Base-by-base conservation (phyloP, 352 stramenopile species). In the Phytophthora vignae region DNA sequence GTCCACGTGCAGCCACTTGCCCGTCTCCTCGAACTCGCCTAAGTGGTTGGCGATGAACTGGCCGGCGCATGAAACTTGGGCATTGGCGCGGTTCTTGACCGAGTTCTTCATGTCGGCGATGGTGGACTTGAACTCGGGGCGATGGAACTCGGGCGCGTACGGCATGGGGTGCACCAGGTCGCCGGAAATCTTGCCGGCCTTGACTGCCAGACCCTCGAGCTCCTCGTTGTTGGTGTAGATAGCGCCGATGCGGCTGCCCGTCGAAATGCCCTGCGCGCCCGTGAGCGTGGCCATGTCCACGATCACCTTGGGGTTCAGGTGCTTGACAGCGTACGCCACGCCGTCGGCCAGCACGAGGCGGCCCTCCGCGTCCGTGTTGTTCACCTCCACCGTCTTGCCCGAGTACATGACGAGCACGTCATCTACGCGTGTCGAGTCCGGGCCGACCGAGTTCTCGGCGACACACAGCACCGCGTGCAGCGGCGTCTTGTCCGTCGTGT, bases 61-160 rank as follows among this genome's bases (percentile, higher is more conserved):
- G 22, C 93, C 95, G 9, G 97, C 95, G 76, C 97, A 99, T 49
- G 86, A 97, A 19, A 92, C 87, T 76, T 98, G 95, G 7, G 85
- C 96, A 78, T 98, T 98, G 25, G 78, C 71, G 42, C 96, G 85
- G 78, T 98, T 95, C 77, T 98, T 98, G 55, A 98, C 96, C 53
- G 84, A 97, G 82, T 99, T 99, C 77, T 99, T 99, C 96, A 99
- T 99, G 76, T 99, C 96, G 4, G 97, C 96, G 21, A 99, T 86
- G 17, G 88, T 83, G 70, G 83, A 96, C 72, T 92, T 93, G 79
- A 99, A 99, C 74, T 99, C 96, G 27, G 77, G 74, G 60, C 90
- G 90, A 75, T 97, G 95, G 50, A 99, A 93, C 74, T 99, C 96
- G 0, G 97, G 97, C 54, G 82, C 85, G 77, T 98, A 99, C 25